Conservation (phyloP, 2,329 filamentous ascomycete species). For the Fonsecaea pugnacius region DNA sequence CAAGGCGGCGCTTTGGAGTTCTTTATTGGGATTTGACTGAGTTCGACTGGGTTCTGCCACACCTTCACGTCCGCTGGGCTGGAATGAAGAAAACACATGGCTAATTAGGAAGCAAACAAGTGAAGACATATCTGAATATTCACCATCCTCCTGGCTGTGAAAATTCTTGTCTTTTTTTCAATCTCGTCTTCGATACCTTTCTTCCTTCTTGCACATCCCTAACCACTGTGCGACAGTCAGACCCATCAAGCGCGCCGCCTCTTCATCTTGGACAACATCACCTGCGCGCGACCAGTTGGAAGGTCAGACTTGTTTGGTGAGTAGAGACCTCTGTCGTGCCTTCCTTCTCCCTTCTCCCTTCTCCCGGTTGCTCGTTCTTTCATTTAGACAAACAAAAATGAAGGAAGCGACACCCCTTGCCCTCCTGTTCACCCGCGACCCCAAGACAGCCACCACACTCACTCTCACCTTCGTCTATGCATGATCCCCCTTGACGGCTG, state of each 20-base stretch:
- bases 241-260: neutral
- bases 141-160: neutral
- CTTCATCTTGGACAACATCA: conserved; percentile 3
- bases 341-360: conserved; percentile 1
- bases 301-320: conserved; percentile 15
- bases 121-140: conserved; percentile 5
- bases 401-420: neutral
- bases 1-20: neutral
- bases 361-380: conserved; percentile 10
- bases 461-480: conserved; percentile 1
- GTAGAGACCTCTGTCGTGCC: conserved; percentile 4
- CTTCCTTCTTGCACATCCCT: conserved; percentile 1
- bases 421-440: conserved; percentile 3
- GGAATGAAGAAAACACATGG: conserved; percentile 8
- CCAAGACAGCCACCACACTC: neutral
- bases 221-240: neutral
- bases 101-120: conserved; percentile 7
- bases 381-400: neutral
- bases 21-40: neutral
- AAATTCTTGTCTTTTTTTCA: neutral
- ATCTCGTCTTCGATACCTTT: neutral
- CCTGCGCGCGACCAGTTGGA: conserved; percentile 18
- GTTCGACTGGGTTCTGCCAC: conserved; percentile 11
- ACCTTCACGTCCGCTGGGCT: conserved; percentile 10
- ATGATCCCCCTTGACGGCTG: conserved; percentile 7